phyloP scores from a whole-genome alignment of 352 stramenopile species.

The Phytopythium aichiense region DNA sequence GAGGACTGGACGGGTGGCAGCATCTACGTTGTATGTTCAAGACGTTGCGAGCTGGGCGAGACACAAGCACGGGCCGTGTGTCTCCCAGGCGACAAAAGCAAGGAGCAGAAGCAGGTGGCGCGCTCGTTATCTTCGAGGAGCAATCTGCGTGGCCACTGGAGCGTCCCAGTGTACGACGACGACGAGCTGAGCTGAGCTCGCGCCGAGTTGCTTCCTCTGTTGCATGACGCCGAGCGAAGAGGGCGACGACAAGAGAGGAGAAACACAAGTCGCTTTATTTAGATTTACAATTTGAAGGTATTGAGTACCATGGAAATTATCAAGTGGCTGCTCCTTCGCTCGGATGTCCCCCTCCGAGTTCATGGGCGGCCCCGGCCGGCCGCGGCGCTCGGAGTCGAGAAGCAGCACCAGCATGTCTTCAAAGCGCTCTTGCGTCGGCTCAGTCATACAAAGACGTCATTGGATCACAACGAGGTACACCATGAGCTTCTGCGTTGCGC shows the following conservation, averaged over 20 bases:
- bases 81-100: background rate
- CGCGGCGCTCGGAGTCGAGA: no score
- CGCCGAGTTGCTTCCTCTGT: background rate
- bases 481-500: no score
- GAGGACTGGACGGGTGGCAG: background rate
- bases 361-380: no score
- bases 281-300: background rate
- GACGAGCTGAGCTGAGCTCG: background rate
- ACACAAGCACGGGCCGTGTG: background rate
- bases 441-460: no score
- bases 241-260: background rate
- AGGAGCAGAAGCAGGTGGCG: background rate
- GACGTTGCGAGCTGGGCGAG: conserved; percentile 3
- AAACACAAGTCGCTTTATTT: background rate
- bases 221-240: background rate
- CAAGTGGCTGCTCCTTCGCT: no score
- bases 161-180: background rate
- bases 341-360: no score
- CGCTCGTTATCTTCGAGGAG: background rate
- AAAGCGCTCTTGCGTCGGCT: no score
- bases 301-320: no score
- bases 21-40: conserved; percentile 8
- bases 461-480: no score
- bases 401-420: no score
- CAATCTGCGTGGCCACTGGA: background rate